A percentile compares a stretch with the other conserved stretches of the same genome.
Evolutionary conservation across 495 filamentous ascomycete genomes (phyloP).

Genomic region (Jackrogersella multiformis): DNA sequence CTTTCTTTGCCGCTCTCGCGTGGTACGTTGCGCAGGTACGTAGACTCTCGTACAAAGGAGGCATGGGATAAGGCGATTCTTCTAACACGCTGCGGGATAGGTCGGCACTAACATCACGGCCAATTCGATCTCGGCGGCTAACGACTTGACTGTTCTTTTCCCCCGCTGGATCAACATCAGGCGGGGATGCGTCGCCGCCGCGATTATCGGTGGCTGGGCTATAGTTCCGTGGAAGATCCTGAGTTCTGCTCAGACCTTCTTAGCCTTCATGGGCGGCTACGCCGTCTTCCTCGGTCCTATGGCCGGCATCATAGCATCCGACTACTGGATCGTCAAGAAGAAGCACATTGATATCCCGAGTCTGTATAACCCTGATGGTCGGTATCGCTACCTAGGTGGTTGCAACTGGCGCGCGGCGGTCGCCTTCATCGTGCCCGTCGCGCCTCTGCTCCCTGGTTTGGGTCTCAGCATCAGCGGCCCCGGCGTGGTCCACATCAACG

Average conservation of each 20-base stretch:
- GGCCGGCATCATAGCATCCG: constrained; percentile 70
- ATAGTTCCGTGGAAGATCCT: constrained; percentile 73
- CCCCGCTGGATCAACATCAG: constrained; percentile 68
- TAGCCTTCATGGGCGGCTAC: constrained; percentile 70
- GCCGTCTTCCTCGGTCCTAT: constrained; percentile 76
- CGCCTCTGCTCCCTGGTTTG: constrained; percentile 65
- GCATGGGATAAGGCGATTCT: background rate
- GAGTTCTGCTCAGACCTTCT: constrained; percentile 63
- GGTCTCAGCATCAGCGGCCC: constrained; percentile 48
- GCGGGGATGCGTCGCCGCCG: constrained; percentile 63
- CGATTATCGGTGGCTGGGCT: constrained; percentile 63
- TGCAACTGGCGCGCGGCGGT: constrained; percentile 73
- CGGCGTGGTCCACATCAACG: constrained; percentile 50
- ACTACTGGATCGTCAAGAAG: constrained; percentile 74
- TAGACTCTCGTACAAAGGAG: background rate
- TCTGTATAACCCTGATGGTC: constrained; percentile 63
- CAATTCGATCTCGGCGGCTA: constrained; percentile 66
- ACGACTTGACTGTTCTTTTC: constrained; percentile 67
- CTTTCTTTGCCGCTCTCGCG: constrained; percentile 65
- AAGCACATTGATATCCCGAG: constrained; percentile 67
- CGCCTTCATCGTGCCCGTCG: constrained; percentile 70
- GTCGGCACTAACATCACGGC: constrained; percentile 70
- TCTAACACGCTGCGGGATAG: constrained; percentile 28
- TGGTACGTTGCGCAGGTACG: constrained; percentile 39
- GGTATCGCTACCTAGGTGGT: constrained; percentile 64